These are phyloP conservation scores for Plenodomus biglobosus DNA, from an alignment of 2,329 filamentous ascomycete species.

Conservation along the genomic window DNA sequence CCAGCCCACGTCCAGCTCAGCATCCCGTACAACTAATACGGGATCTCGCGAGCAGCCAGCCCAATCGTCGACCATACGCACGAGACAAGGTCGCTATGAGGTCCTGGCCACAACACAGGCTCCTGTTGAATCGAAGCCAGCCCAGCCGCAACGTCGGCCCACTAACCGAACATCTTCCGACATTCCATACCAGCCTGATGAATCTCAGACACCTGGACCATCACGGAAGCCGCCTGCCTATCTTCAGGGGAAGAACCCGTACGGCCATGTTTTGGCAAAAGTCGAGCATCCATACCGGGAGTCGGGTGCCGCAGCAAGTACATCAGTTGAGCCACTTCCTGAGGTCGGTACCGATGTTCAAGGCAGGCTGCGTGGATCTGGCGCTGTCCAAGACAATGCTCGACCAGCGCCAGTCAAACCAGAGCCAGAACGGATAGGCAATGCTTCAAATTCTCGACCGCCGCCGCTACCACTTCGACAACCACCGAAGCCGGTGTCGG, in stretches of 20 bases:
- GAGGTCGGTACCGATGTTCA: constrained; percentile 24
- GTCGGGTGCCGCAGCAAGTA: constrained; percentile 1
- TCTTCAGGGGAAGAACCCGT: constrained; percentile 37
- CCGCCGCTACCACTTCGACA: constrained; percentile 8
- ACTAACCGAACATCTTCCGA: constrained; percentile 9
- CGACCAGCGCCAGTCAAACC: constrained; percentile 10
- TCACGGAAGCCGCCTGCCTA: constrained; percentile 30
- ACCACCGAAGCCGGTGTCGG: constrained; percentile 21
- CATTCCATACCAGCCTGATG: constrained; percentile 5
- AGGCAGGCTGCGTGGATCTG: constrained; percentile 4
- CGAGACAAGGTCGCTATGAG: constrained; percentile 15
- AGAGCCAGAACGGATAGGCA: constrained; percentile 10
- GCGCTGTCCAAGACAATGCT: background rate
- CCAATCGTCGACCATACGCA: constrained; percentile 10
- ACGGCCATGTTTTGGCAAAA: constrained; percentile 32
- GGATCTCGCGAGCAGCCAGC: constrained; percentile 15
- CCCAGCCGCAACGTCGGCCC: constrained; percentile 6
- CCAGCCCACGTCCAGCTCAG: constrained; percentile 21
- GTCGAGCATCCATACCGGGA: constrained; percentile 26
- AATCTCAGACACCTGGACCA: constrained; percentile 6
- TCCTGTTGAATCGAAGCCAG: constrained; percentile 6
- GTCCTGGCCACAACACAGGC: constrained; percentile 2
- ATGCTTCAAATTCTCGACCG: constrained; percentile 6
- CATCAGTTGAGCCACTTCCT: constrained; percentile 17
- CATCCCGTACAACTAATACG: constrained; percentile 14